Evolutionary conservation across 2,329 filamentous ascomycete species (phyloP).

Genomic region (Sclerotinia spermophila): DNA sequence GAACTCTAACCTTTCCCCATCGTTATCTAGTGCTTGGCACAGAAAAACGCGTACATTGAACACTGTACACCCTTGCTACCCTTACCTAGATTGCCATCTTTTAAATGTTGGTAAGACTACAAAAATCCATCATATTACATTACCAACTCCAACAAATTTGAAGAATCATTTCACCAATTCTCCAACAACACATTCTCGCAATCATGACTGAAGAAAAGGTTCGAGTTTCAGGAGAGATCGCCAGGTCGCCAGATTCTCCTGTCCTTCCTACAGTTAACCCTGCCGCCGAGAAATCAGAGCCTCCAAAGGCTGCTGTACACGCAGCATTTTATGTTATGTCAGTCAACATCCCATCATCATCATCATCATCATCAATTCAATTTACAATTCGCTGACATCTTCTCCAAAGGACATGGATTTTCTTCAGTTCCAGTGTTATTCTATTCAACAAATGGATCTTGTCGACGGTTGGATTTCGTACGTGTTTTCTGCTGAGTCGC

Average conservation of each 20-base stretch:
- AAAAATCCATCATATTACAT: not conserved
- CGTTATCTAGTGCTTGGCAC: conserved; percentile 19
- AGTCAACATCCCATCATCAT: conserved; percentile 31
- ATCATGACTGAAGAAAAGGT: conserved; percentile 76
- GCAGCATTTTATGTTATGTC: conserved; percentile 72
- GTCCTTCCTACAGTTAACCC: conserved; percentile 78
- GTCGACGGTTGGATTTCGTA: conserved; percentile 78
- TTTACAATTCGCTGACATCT: conserved; percentile 23
- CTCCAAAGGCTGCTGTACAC: conserved; percentile 52
- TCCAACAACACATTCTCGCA: conserved; percentile 22
- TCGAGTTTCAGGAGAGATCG: conserved; percentile 74
- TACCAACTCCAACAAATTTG: not conserved
- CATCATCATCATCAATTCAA: too few relatives aligned
- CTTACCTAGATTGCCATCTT: not conserved
- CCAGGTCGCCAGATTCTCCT: conserved; percentile 53
- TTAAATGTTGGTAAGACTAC: not conserved
- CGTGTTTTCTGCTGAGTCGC: conserved; percentile 38
- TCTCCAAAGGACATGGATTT: conserved; percentile 74
- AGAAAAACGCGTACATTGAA: not conserved
- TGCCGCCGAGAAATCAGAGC: conserved; percentile 57
- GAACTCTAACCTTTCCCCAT: conserved; percentile 13
- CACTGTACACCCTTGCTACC: not conserved
- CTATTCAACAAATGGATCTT: conserved; percentile 99
- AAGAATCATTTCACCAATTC: not conserved
- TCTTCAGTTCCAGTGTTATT: conserved; percentile 88